Percentiles rank a stretch among this genome's conserved stretches.
Conservation (phyloP, 2,329 filamentous ascomycete species). For the Aaosphaeria arxii region DNA sequence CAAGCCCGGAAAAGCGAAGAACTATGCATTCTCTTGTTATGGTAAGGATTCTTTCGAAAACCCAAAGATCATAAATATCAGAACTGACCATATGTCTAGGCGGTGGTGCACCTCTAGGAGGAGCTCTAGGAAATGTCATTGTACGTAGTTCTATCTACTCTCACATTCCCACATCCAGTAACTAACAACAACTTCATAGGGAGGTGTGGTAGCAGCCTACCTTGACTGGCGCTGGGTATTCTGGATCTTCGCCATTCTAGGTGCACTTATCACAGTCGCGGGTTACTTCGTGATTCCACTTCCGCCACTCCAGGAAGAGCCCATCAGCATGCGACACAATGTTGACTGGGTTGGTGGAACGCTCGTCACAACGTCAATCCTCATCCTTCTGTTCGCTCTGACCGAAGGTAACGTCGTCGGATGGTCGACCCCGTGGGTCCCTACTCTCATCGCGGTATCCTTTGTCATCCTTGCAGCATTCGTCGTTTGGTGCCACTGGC, state of each 20-base stretch:
- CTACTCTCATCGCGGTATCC: conserved; percentile 57
- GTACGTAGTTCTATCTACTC: conserved; percentile 6
- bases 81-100: conserved; percentile 17
- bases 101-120: conserved; percentile 63
- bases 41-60: conserved; percentile 2
- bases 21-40: conserved; percentile 67
- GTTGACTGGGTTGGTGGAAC: conserved; percentile 67
- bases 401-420: conserved; percentile 69
- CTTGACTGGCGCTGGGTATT: conserved; percentile 34
- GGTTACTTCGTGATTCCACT: conserved; percentile 60
- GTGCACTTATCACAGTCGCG: conserved; percentile 54
- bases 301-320: conserved; percentile 34
- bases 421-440: conserved; percentile 63
- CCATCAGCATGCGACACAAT: conserved; percentile 40
- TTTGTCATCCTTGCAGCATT: conserved; percentile 57
- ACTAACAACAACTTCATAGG: conserved; percentile 17
- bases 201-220: conserved; percentile 62
- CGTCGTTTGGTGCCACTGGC: conserved; percentile 59
- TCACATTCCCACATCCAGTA: background rate
- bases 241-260: conserved; percentile 61
- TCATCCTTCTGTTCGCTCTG: conserved; percentile 64
- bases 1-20: conserved; percentile 65
- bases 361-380: conserved; percentile 60
- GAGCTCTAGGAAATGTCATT: conserved; percentile 63
- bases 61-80: background rate